These are phyloP conservation scores for Trypanosoma brucei DNA, from an alignment of 208 protist species.

Conservation along the genomic window DNA sequence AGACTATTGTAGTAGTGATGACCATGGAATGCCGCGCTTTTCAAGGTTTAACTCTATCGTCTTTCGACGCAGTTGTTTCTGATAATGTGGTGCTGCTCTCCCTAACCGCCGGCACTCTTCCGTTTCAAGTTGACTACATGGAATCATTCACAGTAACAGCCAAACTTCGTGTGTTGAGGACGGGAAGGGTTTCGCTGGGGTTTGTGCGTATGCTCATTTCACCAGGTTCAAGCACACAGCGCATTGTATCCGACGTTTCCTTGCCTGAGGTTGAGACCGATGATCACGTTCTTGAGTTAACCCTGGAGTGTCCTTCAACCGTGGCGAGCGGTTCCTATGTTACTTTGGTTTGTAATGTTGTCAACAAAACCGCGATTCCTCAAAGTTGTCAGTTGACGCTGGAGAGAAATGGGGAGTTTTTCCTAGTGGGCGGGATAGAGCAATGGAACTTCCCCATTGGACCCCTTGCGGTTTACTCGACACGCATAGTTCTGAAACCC, in stretches of 20 bases:
- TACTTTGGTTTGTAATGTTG: constrained; percentile 30
- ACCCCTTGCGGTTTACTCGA: constrained; percentile 20
- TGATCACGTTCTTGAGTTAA: constrained; percentile 25
- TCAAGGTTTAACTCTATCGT: constrained; percentile 37
- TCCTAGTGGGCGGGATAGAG: constrained; percentile 29
- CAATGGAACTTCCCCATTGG: constrained; percentile 31
- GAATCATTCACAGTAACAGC: constrained; percentile 48
- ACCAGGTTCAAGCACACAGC: constrained; percentile 18
- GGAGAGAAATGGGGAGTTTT: constrained; percentile 23
- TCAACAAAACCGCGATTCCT: constrained; percentile 25
- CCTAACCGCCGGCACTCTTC: constrained; percentile 26
- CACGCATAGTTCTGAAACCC: constrained; percentile 31
- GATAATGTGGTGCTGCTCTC: constrained; percentile 33
- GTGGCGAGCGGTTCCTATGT: constrained; percentile 26
- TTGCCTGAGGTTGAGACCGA: constrained; percentile 47
- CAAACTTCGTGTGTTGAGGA: constrained; percentile 24
- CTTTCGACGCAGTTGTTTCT: constrained; percentile 37
- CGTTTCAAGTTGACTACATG: constrained; percentile 43
- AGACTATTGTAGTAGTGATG: constrained; percentile 37
- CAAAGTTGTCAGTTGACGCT: constrained; percentile 40
- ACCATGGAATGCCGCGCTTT: constrained; percentile 39
- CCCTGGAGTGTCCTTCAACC: constrained; percentile 32
- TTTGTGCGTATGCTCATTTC: constrained; percentile 52
- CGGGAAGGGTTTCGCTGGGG: constrained; percentile 33
- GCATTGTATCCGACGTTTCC: constrained; percentile 42